A percentile compares a stretch with the other conserved stretches of the same genome.
Evolutionary conservation across 2,329 filamentous ascomycete species (phyloP).

Genomic region (Verticillium zaregamsianum): DNA sequence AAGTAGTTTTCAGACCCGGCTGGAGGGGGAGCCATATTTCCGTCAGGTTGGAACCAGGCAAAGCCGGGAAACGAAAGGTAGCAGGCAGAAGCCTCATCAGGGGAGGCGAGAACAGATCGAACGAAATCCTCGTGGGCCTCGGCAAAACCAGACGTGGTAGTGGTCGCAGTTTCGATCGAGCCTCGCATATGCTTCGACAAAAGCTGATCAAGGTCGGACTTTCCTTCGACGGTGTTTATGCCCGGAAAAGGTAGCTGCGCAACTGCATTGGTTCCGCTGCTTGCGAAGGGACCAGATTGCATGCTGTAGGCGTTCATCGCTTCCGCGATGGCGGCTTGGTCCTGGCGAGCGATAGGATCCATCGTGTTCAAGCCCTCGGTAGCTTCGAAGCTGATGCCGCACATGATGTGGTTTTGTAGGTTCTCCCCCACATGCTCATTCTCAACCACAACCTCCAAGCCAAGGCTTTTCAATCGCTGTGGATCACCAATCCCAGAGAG

Average conservation of each 20-base stretch:
- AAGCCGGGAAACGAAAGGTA: conserved; percentile 12
- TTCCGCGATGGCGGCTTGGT: conserved; percentile 10
- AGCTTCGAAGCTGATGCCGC: conserved; percentile 18
- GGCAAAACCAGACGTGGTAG: conserved; percentile 7
- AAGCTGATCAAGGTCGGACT: conserved; percentile 28
- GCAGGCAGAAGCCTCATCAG: conserved; percentile 11
- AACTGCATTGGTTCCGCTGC: conserved; percentile 13
- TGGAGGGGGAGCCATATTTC: conserved; percentile 10
- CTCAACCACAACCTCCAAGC: conserved; percentile 25
- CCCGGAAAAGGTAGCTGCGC: conserved; percentile 18
- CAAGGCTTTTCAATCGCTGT: conserved; percentile 24
- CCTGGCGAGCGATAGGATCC: conserved; percentile 16
- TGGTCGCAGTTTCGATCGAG: background rate
- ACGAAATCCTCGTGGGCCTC: conserved; percentile 9
- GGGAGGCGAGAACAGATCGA: conserved; percentile 8
- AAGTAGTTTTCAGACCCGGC: conserved; percentile 37
- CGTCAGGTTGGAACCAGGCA: conserved; percentile 10
- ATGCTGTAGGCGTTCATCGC: conserved; percentile 18
- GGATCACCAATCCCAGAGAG: conserved; percentile 35
- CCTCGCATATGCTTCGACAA: conserved; percentile 3
- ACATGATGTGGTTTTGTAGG: conserved; percentile 27
- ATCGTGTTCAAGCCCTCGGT: conserved; percentile 15
- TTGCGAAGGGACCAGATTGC: conserved; percentile 15
- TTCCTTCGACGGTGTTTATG: conserved; percentile 15
- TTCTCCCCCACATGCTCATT: conserved; percentile 33